phyloP scores from a whole-genome alignment of 805 yeast species.

The Candida easanensis region DNA sequence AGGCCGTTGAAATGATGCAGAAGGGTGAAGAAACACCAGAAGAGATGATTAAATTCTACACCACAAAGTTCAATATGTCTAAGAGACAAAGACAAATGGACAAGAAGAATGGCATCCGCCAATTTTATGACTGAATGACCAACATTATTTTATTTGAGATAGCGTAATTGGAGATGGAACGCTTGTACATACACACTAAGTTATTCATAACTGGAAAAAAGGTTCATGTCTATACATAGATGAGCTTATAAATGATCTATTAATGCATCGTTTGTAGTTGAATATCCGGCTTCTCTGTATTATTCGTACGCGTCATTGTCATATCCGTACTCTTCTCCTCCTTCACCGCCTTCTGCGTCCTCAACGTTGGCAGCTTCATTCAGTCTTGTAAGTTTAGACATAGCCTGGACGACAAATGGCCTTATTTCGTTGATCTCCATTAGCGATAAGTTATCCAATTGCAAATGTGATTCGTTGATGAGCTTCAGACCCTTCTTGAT shows the following conservation, averaged over 20 bases:
- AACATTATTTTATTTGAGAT: constrained; percentile 21
- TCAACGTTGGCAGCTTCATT: constrained; percentile 33
- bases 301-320: background rate
- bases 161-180: background rate
- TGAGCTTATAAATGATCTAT: background rate
- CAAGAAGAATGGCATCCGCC: constrained; percentile 14
- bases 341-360: constrained; percentile 12
- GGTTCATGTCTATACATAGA: background rate
- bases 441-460: constrained; percentile 75
- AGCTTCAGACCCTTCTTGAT: constrained; percentile 75
- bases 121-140: constrained; percentile 7
- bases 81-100: constrained; percentile 27
- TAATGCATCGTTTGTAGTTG: background rate
- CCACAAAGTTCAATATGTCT: constrained; percentile 24
- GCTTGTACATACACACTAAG: background rate
- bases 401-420: constrained; percentile 75
- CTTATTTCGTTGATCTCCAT: constrained; percentile 87
- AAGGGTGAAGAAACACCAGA: constrained; percentile 18
- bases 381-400: constrained; percentile 70
- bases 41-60: constrained; percentile 25
- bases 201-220: background rate
- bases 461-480: constrained; percentile 79
- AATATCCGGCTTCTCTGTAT: background rate
- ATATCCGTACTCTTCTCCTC: constrained; percentile 2
- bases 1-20: constrained; percentile 16